Conservation (phyloP, 2,329 filamentous ascomycete species). For the Fusarium papillatum region DNA sequence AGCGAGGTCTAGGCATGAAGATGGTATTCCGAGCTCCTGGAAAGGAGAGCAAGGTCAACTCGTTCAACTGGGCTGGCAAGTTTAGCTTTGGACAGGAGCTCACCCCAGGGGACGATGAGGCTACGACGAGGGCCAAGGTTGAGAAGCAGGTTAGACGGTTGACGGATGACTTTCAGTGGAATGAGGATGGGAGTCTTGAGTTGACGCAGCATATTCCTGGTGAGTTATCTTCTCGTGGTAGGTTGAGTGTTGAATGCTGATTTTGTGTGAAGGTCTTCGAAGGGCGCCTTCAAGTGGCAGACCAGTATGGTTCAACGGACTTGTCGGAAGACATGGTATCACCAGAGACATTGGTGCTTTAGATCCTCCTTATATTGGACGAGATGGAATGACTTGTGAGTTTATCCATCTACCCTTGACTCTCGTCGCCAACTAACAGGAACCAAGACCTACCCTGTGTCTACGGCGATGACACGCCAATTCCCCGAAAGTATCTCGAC, state of each 20-base stretch:
- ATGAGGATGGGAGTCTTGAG: conserved; percentile 26
- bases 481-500: not conserved
- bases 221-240: not conserved
- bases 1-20: conserved; percentile 23
- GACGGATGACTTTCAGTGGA: conserved; percentile 22
- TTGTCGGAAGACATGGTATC: not conserved
- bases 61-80: conserved; percentile 29
- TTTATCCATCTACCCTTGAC: not conserved
- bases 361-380: not conserved
- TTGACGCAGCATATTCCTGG: conserved; percentile 29
- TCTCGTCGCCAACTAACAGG: not conserved
- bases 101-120: conserved; percentile 2
- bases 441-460: not conserved
- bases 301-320: conserved; percentile 8
- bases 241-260: not conserved
- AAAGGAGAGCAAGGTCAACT: conserved; percentile 22
- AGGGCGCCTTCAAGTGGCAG: conserved; percentile 11
- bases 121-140: conserved; percentile 15
- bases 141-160: conserved; percentile 26
- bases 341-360: not conserved
- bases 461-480: not conserved
- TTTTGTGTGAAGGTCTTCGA: not conserved
- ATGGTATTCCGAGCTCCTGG: conserved; percentile 24
- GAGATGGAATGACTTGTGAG: conserved; percentile 1
- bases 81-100: conserved; percentile 27